Percentiles rank a stretch among this genome's conserved stretches.
These are phyloP conservation scores for Rhytidhysteron rufulum DNA, from an alignment of 2,329 filamentous ascomycete species.

Conservation along the genomic window DNA sequence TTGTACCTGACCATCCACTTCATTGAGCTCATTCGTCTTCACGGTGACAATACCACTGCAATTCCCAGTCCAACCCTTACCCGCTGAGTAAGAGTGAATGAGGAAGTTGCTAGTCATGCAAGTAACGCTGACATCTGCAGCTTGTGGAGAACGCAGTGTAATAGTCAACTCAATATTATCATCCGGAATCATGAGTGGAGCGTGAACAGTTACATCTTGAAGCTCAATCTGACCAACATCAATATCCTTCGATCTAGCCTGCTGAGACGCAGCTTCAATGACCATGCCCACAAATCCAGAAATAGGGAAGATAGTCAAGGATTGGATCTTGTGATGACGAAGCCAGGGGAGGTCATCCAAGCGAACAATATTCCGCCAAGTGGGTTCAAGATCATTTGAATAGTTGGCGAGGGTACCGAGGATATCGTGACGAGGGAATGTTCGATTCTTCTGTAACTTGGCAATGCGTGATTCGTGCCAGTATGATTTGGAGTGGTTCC, in stretches of 20 bases:
- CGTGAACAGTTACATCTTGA: conserved; percentile 13
- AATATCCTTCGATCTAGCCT: conserved; percentile 7
- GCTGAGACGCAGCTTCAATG: conserved; percentile 21
- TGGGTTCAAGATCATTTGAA: conserved; percentile 17
- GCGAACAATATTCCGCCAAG: conserved; percentile 46
- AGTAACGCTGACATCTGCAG: not conserved
- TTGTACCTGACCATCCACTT: conserved; percentile 38
- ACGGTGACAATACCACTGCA: conserved; percentile 44
- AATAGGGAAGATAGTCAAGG: conserved; percentile 24
- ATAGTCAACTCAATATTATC: conserved; percentile 28
- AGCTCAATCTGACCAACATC: conserved; percentile 15
- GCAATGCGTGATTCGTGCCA: conserved; percentile 18
- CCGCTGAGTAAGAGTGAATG: conserved; percentile 52
- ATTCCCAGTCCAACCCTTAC: conserved; percentile 55
- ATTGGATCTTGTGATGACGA: conserved; percentile 42
- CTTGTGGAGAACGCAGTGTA: conserved; percentile 15
- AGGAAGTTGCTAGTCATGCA: conserved; percentile 37
- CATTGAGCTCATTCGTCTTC: conserved; percentile 34
- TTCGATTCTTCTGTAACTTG: conserved; percentile 17
- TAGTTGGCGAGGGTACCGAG: conserved; percentile 4
- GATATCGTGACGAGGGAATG: conserved; percentile 18
- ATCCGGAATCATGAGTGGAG: conserved; percentile 20
- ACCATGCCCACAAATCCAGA: conserved; percentile 28
- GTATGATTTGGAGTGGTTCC: conserved; percentile 26
- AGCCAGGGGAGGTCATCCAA: conserved; percentile 45